Evolutionary conservation across 169 alveolate genomes (phyloP).

Genomic region (Cryptosporidium viatorum): DNA sequence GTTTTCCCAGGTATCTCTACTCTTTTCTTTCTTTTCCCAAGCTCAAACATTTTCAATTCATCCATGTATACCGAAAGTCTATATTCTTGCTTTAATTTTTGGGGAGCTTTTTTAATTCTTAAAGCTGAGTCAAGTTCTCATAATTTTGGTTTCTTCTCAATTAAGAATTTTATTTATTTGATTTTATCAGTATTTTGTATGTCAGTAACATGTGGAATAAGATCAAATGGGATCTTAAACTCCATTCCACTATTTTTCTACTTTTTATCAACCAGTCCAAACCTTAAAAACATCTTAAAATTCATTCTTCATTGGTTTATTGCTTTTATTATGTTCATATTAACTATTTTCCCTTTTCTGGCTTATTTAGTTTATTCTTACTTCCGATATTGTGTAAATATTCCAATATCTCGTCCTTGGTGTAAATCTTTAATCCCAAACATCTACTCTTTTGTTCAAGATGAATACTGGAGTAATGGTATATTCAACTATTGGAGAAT

Average conservation of each 20-base stretch:
- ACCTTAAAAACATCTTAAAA: neutral
- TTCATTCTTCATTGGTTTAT: conserved; percentile 28
- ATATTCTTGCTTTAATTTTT: conserved; percentile 38
- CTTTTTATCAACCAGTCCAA: conserved; percentile 30
- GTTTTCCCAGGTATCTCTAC: conserved; percentile 65
- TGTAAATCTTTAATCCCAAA: conserved; percentile 26
- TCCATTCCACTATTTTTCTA: conserved; percentile 51
- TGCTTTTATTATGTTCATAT: conserved; percentile 21
- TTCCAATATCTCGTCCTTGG: conserved; percentile 50
- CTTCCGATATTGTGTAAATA: conserved; percentile 22
- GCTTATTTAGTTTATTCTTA: conserved; percentile 4
- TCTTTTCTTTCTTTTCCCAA: conserved; percentile 43
- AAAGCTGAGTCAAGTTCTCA: conserved; percentile 31
- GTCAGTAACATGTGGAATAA: conserved; percentile 37
- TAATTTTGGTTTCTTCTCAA: conserved; percentile 19
- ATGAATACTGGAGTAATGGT: conserved; percentile 49
- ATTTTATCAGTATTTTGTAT: neutral
- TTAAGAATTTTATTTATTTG: conserved; percentile 8
- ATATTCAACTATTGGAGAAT: conserved; percentile 51
- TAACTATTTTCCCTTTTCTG: conserved; percentile 15
- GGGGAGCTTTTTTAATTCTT: conserved; percentile 47
- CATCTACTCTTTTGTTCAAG: conserved; percentile 53
- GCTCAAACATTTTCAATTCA: conserved; percentile 58
- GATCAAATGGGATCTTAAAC: conserved; percentile 57
- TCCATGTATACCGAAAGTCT: conserved; percentile 67